phyloP scores from a whole-genome alignment of 345 rosid species.

The Hibiscus syriacus region DNA sequence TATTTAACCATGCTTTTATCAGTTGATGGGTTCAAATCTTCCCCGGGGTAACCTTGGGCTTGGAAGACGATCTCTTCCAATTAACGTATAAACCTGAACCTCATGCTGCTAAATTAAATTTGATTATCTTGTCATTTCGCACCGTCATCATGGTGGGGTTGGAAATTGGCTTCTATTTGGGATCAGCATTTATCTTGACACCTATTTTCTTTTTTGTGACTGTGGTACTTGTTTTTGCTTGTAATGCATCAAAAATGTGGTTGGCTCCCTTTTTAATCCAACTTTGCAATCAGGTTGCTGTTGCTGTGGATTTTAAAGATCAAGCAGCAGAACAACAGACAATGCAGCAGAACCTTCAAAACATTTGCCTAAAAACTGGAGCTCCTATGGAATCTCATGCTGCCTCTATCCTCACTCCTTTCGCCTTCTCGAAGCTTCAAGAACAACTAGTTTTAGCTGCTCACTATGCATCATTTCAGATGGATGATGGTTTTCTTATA shows the following conservation, averaged over 20 bases:
- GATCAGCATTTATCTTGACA: not conserved
- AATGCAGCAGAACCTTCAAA: constrained; percentile 94
- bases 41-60: not conserved
- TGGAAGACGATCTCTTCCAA: not conserved
- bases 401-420: constrained; percentile 77
- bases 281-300: constrained; percentile 53
- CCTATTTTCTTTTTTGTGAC: not conserved
- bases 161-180: not conserved
- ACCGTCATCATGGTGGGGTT: not conserved
- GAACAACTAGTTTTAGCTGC: constrained; percentile 93
- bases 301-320: constrained; percentile 86
- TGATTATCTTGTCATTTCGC: not conserved
- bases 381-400: constrained; percentile 98
- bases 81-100: not conserved
- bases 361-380: constrained; percentile 77
- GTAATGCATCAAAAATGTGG: not conserved
- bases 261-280: constrained; percentile 7
- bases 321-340: constrained; percentile 94
- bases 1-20: not conserved
- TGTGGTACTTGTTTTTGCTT: not conserved
- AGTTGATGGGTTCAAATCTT: not conserved
- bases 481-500: constrained; percentile 77
- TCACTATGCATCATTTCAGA: constrained; percentile 85
- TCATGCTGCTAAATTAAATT: not conserved
- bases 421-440: constrained; percentile 94